Evolutionary conservation across 805 yeast genomes (phyloP), one percentile per base, ranked within the genome.

Genomic region (Torulaspora delbrueckii): DNA sequence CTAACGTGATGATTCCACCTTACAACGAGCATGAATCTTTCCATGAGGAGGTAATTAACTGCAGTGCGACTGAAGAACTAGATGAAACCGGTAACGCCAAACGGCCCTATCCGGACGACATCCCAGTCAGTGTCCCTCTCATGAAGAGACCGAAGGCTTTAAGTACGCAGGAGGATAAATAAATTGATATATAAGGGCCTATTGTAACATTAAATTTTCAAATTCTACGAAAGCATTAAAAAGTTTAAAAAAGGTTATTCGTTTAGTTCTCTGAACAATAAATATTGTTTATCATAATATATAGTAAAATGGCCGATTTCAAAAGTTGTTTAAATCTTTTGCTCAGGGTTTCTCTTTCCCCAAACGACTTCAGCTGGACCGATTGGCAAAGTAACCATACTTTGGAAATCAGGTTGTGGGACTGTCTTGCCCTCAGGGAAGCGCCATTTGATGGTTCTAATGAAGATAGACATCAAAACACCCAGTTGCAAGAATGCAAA

Each of bases 401-500:
- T 81, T 54, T 84, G 80, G 69, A 79, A 88, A 69, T 89, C 96
- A 46, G 84, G 80, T 8, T 68, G 70, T 43, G 95, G 93, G 22
- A 82, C 68, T 23, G 65, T 66, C 35, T 69, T 69, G 39, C 83
- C 81, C 26, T 67, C 69, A 40, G 83, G 78, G 47, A 80, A 73
- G 31, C 75, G 74, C 96, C 96, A 90, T 65, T 77, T 83, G 64
- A 86, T 70, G 50, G 84, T 81, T 67, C 82, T 84, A 27, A 91
- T 76, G 64, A 74, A 86, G 13, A 88, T 78, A 31, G 86, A 70
- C 62, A 93, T 72, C 50, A 93, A 74, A 40, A 93, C 82, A 40
- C 96, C 96, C 54, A 93, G 77, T 74, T 93, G 99, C 55, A 84
- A 81, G 67, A 82, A 87, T 22, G 99, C 99, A 71, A 93, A 93